Conservation (phyloP, 441 rosid genomes). For the Arabidopsis hybrid region DNA sequence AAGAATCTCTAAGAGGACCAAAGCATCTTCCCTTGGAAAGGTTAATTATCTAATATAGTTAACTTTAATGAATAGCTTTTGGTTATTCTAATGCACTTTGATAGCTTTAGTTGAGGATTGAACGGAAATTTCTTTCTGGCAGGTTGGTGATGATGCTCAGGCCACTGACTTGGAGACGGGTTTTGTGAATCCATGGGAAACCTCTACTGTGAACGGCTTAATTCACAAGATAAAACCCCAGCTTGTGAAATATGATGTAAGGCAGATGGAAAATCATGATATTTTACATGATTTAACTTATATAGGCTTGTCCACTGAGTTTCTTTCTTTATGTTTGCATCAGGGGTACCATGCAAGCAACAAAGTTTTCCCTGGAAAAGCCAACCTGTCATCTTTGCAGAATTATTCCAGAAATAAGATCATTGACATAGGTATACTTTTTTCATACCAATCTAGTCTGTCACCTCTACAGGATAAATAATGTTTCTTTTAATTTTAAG, state of each 20-base stretch:
- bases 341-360: slow-evolving; percentile 78
- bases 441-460: slow-evolving; percentile 14
- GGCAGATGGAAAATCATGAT: slow-evolving; percentile 29
- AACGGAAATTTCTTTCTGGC: slow-evolving; percentile 31
- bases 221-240: slow-evolving; percentile 59
- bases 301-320: slow-evolving; percentile 18
- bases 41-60: slow-evolving; percentile 41
- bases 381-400: slow-evolving; percentile 61
- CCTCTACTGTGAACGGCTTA: slow-evolving; percentile 56
- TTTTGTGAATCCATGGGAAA: slow-evolving; percentile 76
- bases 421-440: slow-evolving; percentile 67
- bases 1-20: slow-evolving; percentile 64
- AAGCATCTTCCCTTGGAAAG: slow-evolving; percentile 56
- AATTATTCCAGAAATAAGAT: slow-evolving; percentile 77
- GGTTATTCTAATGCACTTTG: neutral
- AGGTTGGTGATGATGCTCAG: slow-evolving; percentile 51
- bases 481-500: neutral
- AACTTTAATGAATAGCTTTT: neutral
- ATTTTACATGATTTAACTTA: slow-evolving; percentile 5
- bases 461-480: slow-evolving; percentile 26
- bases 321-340: slow-evolving; percentile 41
- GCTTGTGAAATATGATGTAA: slow-evolving; percentile 67
- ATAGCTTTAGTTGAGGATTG: slow-evolving; percentile 15
- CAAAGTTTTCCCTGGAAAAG: slow-evolving; percentile 76
- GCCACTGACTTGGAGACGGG: slow-evolving; percentile 34